Base-by-base conservation (phyloP, 1,284 basidiomycete genomes). In the Irpex lacteus region DNA sequence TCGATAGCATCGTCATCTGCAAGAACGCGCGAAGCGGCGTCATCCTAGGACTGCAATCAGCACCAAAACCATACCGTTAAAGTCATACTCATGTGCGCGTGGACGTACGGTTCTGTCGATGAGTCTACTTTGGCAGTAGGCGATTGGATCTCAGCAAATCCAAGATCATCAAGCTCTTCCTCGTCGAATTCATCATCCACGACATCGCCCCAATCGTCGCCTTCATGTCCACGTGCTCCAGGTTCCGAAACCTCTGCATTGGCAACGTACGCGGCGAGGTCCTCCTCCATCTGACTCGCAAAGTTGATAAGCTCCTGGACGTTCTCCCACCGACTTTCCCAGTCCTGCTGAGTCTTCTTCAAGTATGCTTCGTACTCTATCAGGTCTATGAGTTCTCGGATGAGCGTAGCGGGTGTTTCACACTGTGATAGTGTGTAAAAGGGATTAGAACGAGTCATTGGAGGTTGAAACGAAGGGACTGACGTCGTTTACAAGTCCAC, bases 1-100 rank as follows among this genome's bases (percentile, higher is more conserved):
- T 95, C 0, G 92, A 91, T 15, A 97, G 78, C 85, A 92, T 92
- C 0, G 92, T 94, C 0, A 89, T 88, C 73, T 95, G 91, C 8
- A 98, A 79, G 74, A 97, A 96, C 59, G 81, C 77, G n/a, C 91
- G 86, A 40, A 96, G 77, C 1, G 91, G 89, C 0, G 88, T 91
- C 47, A 82, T 76, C 44, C 88, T 90, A n/a, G n/a, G n/a, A n/a
- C n/a, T n/a, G n/a, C n/a, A n/a, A n/a, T n/a, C n/a, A n/a, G n/a
- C n/a, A n/a, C n/a, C n/a, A n/a, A n/a, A n/a, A n/a, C n/a, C n/a
- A n/a, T n/a, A n/a, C n/a, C n/a, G n/a, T n/a, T n/a, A n/a, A 26
- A 26, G 26, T 4, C 26, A 26, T 26, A 26, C 26, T 26, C 26
- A 26, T 26, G 26, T 4, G 26, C 2, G 4, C 4, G 26, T 26